Evolutionary conservation across 2,329 filamentous ascomycete genomes (phyloP).

Genomic region (Corynespora cassiicola): DNA sequence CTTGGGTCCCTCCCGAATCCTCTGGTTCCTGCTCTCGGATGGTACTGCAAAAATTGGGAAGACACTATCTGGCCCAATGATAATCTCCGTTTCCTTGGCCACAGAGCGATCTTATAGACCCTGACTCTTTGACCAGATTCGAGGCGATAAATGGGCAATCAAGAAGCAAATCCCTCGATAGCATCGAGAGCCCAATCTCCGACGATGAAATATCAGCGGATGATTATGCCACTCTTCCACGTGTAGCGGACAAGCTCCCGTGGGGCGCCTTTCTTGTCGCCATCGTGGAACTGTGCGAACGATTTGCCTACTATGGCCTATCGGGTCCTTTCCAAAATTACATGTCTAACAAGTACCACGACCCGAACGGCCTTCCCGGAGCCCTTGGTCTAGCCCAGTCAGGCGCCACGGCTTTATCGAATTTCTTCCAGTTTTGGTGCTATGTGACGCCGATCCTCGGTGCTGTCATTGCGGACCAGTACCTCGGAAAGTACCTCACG

Average conservation of each 20-base stretch:
- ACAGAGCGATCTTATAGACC: neutral
- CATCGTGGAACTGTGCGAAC: conserved; percentile 57
- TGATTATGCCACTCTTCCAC: conserved; percentile 32
- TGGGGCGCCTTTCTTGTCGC: conserved; percentile 55
- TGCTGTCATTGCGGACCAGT: conserved; percentile 68
- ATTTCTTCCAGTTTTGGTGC: conserved; percentile 58
- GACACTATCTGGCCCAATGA: too few relatives aligned
- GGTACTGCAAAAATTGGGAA: too few relatives aligned
- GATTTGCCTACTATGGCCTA: conserved; percentile 55
- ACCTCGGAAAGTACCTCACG: conserved; percentile 72
- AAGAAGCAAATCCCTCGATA: neutral
- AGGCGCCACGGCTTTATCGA: conserved; percentile 53
- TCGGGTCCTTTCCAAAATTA: conserved; percentile 59
- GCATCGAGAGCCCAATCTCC: conserved; percentile 9
- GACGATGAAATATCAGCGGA: conserved; percentile 30
- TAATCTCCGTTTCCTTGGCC: too few relatives aligned
- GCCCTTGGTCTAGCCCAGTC: conserved; percentile 51
- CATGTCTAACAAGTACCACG: conserved; percentile 51
- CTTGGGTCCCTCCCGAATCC: too few relatives aligned
- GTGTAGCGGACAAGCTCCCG: conserved; percentile 53
- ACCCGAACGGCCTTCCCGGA: conserved; percentile 49
- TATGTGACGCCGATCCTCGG: conserved; percentile 56
- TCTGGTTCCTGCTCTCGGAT: too few relatives aligned
- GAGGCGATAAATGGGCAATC: neutral
- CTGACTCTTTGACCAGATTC: neutral